Evolutionary conservation across 352 stramenopile genomes (phyloP).

Genomic region (Phytophthora brassicae): DNA sequence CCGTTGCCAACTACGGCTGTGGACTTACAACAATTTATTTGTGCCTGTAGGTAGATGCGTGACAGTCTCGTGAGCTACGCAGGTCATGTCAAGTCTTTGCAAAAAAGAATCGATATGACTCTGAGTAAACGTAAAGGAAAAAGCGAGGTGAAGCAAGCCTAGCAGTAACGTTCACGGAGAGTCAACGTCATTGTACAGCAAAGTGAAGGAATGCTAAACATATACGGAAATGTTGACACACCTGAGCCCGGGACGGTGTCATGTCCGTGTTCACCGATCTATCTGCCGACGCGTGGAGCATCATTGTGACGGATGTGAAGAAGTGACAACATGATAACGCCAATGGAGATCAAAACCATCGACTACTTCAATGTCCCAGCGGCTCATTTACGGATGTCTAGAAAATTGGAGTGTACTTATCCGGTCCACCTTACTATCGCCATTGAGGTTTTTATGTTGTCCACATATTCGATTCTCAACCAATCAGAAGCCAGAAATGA

Average conservation of each 20-base stretch:
- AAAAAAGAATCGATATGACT: conserved; percentile 1
- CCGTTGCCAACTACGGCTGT: conserved; percentile 1
- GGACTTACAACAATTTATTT: conserved; percentile 10
- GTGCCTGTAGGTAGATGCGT: conserved; percentile 4
- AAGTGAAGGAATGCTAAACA: not conserved
- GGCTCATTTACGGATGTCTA: not conserved
- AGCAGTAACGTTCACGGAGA: no score
- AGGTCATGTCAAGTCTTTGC: not conserved
- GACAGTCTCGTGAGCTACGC: conserved; percentile 8
- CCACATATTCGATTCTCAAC: no score
- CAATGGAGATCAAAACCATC: not conserved
- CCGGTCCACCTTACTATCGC: no score
- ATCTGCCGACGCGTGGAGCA: not conserved
- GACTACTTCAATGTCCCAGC: not conserved
- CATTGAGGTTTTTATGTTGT: no score
- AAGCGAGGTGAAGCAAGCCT: not conserved
- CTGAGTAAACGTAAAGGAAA: not conserved
- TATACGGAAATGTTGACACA: not conserved
- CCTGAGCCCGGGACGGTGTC: not conserved
- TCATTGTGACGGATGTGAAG: conserved; percentile 7
- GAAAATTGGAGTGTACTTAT: conserved; percentile 17
- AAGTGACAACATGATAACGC: not conserved
- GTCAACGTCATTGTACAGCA: no score
- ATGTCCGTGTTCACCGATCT: conserved; percentile 2
- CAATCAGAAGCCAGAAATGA: no score